Percentiles rank a stretch among this genome's conserved stretches.
Conservation (phyloP, 1,284 basidiomycete genomes). For the Moesziomyces parantarcticus region DNA sequence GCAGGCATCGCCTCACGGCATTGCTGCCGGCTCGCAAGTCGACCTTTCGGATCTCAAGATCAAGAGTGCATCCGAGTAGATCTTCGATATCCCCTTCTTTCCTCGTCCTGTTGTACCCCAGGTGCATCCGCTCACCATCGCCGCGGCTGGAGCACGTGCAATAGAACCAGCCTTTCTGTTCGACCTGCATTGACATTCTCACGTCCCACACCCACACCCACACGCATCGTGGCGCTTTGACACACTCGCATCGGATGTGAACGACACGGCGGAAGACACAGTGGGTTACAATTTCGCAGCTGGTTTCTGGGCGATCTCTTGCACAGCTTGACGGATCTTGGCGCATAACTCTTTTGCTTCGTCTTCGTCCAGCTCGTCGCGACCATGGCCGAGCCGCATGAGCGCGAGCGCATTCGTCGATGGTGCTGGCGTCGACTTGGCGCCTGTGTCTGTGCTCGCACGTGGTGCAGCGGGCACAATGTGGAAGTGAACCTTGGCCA, state of each 20-base stretch:
- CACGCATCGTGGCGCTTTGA: conserved; percentile 14
- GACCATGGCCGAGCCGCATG: conserved; percentile 49
- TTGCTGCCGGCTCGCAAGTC: conserved; percentile 50
- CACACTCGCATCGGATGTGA: not conserved
- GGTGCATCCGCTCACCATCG: conserved; percentile 3
- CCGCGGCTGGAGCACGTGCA: not conserved
- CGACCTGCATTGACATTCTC: not conserved
- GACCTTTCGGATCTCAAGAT: conserved; percentile 63
- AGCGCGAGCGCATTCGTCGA: conserved; percentile 28
- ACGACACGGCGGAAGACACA: not conserved
- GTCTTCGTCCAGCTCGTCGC: conserved; percentile 56
- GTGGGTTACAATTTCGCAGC: conserved; percentile 26
- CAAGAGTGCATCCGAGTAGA: conserved; percentile 51
- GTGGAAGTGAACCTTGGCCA: conserved; percentile 79
- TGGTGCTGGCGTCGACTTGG: conserved; percentile 4
- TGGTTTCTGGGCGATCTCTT: conserved; percentile 2
- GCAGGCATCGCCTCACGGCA: conserved; percentile 59
- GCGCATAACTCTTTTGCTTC: conserved; percentile 37
- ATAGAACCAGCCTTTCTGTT: not conserved
- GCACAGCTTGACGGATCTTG: conserved; percentile 28
- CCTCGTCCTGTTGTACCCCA: conserved; percentile 6
- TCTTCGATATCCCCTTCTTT: not conserved
- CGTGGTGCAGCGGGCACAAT: conserved; percentile 78
- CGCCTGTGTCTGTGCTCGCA: conserved; percentile 21
- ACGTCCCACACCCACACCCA: not conserved